Conservation (phyloP, 257 asterid species). For the Fraxinus americana region DNA sequence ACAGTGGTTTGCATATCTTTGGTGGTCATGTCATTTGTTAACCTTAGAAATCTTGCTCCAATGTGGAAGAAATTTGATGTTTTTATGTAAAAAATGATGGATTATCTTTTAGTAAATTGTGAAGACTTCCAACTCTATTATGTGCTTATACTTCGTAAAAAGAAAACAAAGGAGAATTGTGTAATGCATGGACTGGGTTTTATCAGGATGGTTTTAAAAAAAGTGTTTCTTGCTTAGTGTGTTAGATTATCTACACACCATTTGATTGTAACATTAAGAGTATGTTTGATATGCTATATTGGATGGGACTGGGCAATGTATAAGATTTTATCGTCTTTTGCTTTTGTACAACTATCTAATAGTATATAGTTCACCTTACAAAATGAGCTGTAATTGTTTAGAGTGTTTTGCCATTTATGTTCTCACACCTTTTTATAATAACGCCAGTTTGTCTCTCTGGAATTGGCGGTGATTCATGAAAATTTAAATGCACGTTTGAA, state of each 20-base stretch:
- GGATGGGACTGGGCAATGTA: background rate
- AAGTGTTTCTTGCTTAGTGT: background rate
- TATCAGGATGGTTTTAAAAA: background rate
- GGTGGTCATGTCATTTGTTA: background rate
- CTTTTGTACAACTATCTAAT: background rate
- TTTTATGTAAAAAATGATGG: background rate
- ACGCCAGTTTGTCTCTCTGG: background rate
- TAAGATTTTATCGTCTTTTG: background rate
- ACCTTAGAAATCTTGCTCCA: background rate
- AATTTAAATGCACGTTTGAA: background rate
- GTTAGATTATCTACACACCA: background rate
- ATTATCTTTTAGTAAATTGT: background rate
- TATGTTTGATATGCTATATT: background rate
- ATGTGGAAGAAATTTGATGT: background rate
- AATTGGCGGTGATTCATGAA: constrained; percentile 2
- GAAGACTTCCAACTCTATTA: background rate
- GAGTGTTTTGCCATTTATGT: background rate
- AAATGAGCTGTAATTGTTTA: background rate
- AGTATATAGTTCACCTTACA: background rate
- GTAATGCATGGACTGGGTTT: background rate
- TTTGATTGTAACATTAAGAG: background rate
- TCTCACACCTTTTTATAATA: background rate
- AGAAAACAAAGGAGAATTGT: background rate
- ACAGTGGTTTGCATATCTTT: too few species aligned
- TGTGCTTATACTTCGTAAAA: background rate